Evolutionary conservation across 2,329 filamentous ascomycete genomes (phyloP).

Genomic region (Cercospora citrullina): DNA sequence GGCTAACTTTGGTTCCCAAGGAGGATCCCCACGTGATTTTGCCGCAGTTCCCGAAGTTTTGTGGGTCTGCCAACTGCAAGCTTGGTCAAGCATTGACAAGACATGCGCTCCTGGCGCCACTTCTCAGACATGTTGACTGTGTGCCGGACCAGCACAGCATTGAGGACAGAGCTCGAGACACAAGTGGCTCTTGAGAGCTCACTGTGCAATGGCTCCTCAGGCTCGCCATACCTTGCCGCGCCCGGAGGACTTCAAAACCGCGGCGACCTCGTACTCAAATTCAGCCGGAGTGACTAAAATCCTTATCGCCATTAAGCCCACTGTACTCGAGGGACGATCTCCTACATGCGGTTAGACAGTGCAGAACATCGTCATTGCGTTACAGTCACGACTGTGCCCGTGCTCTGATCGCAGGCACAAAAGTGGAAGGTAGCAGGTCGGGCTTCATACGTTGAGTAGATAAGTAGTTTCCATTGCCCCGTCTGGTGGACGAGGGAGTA

Average conservation of each 20-base stretch:
- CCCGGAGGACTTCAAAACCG: not conserved
- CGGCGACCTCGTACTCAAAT: not conserved
- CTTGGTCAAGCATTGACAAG: not conserved
- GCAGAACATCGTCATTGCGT: not conserved
- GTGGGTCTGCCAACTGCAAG: not conserved
- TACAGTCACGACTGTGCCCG: not conserved
- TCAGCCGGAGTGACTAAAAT: not conserved
- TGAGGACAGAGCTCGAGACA: not conserved
- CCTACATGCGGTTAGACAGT: not conserved
- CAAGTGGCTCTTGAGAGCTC: not conserved
- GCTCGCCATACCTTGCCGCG: not conserved
- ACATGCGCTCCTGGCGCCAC: not conserved
- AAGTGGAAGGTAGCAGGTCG: not conserved
- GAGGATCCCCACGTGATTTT: not conserved
- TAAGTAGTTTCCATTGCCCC: not conserved
- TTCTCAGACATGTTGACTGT: not conserved
- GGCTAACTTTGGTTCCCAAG: not conserved
- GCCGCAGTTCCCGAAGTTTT: not conserved
- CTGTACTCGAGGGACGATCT: not conserved
- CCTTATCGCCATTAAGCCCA: not conserved
- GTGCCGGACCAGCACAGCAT: not conserved
- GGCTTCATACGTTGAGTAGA: not conserved
- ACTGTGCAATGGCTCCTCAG: not conserved
- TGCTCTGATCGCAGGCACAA: not conserved
- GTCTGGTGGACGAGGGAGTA: not conserved